Evolutionary conservation across 2,329 filamentous ascomycete species (phyloP).

Genomic region (Diaporthe vaccinii): DNA sequence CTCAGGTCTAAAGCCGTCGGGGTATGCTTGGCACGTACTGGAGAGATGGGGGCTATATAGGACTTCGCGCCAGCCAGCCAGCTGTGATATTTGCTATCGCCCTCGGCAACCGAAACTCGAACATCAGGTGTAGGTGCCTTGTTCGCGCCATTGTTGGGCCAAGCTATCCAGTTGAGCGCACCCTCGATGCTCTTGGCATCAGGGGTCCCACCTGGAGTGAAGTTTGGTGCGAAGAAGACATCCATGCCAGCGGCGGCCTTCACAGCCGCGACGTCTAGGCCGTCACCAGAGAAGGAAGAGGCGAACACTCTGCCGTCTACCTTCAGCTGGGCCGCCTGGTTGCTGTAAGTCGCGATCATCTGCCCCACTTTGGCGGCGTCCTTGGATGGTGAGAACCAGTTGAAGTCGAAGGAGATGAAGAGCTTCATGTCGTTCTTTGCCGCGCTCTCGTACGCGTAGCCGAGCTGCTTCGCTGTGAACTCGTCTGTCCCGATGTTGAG

Average conservation of each 20-base stretch:
- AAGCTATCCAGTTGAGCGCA: constrained; percentile 55
- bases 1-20: not conserved
- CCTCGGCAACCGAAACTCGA: constrained; percentile 56
- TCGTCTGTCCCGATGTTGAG: constrained; percentile 52
- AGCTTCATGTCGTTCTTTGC: constrained; percentile 63
- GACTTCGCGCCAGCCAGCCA: constrained; percentile 50
- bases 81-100: constrained; percentile 51
- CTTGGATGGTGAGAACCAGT: constrained; percentile 40
- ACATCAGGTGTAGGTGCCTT: constrained; percentile 60
- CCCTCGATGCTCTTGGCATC: constrained; percentile 57
- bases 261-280: constrained; percentile 58
- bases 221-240: constrained; percentile 65
- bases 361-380: constrained; percentile 56
- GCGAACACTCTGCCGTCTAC: constrained; percentile 64
- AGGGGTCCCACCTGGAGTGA: constrained; percentile 55
- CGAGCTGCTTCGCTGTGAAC: constrained; percentile 60
- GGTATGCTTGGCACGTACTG: not conserved
- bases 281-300: constrained; percentile 66
- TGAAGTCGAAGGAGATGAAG: constrained; percentile 67
- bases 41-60: constrained; percentile 43
- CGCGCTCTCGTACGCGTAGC: constrained; percentile 62
- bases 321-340: constrained; percentile 59
- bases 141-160: constrained; percentile 61
- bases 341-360: constrained; percentile 61
- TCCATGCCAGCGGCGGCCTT: constrained; percentile 56